Conservation (phyloP, 2,329 filamentous ascomycete genomes). For the Thielaviopsis euricoi region DNA sequence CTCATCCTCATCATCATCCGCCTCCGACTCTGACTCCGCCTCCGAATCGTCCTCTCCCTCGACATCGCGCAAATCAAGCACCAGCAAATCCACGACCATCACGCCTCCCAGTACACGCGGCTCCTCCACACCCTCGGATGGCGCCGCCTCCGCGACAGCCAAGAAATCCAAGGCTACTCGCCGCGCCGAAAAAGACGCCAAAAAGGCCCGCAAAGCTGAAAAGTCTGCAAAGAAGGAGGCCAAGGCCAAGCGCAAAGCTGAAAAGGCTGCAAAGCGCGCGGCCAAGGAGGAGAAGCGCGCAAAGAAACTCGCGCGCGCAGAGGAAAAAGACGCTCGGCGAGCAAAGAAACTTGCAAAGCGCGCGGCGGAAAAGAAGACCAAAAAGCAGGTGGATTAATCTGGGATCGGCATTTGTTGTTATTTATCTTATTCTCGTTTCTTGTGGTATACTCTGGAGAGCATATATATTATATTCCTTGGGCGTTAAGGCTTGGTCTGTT, state of each 20-base stretch:
- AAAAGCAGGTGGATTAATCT: constrained; percentile 14
- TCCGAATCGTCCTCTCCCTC: not conserved
- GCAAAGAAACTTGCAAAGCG: constrained; percentile 13
- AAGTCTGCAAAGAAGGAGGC: constrained; percentile 17
- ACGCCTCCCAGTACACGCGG: not conserved
- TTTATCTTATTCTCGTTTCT: not conserved
- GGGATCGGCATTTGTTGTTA: not conserved
- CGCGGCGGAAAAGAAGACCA: constrained; percentile 17
- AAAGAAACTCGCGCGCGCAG: constrained; percentile 17
- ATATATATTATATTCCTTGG: not conserved
- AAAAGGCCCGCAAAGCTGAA: constrained; percentile 9
- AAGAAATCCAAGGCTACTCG: constrained; percentile 13
- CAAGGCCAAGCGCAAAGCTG: constrained; percentile 17
- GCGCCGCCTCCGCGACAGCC: not conserved
- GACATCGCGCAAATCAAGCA: not conserved
- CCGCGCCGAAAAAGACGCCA: constrained; percentile 10
- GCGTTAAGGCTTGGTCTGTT: constrained; percentile 12
- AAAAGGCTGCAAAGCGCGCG: constrained; percentile 20
- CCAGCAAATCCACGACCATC: not conserved
- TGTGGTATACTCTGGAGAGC: not conserved
- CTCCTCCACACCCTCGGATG: not conserved
- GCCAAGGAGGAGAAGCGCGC: constrained; percentile 27
- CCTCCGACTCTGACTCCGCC: not conserved
- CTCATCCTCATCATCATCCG: not conserved
- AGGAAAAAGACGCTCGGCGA: constrained; percentile 15